phyloP scores from a whole-genome alignment of 768 basidiomycete species.

The Clavaria fumosa region DNA sequence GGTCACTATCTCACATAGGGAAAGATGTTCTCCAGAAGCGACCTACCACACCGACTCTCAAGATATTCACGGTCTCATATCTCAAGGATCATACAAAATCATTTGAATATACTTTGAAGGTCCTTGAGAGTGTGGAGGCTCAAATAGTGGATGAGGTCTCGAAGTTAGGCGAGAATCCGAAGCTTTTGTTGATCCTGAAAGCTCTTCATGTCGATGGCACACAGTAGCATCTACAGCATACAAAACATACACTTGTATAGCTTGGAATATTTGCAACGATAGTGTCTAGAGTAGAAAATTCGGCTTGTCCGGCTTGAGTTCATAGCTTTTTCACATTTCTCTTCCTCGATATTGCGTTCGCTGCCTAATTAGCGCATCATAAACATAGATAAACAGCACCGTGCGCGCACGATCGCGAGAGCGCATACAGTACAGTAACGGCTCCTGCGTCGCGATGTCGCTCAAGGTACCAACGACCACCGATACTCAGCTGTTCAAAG shows the following conservation, averaged over 20 bases:
- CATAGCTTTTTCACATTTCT: no score
- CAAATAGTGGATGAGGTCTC: slow-evolving; percentile 57
- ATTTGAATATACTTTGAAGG: slow-evolving; percentile 72
- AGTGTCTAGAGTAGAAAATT: no score
- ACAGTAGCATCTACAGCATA: no score
- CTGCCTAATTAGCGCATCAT: no score
- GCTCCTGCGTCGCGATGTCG: no score
- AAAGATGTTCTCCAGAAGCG: slow-evolving; percentile 83
- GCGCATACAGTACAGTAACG: no score
- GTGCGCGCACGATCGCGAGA: no score
- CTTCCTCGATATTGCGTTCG: no score
- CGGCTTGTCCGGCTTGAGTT: no score
- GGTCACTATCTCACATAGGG: neutral
- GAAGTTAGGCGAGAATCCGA: slow-evolving; percentile 62
- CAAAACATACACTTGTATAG: no score
- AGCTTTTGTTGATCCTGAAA: slow-evolving; percentile 24
- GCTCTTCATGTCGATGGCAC: slow-evolving; percentile 4
- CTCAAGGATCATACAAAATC: slow-evolving; percentile 63
- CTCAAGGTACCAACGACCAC: slow-evolving; percentile 87
- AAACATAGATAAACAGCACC: no score
- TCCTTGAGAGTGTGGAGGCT: slow-evolving; percentile 47
- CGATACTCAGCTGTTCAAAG: slow-evolving; percentile 89
- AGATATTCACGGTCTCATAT: slow-evolving; percentile 66
- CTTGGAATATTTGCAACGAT: no score
- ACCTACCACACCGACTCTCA: slow-evolving; percentile 67